Evolutionary conservation across 495 filamentous ascomycete genomes (phyloP).

Genomic region (Penicillium maclennaniae): DNA sequence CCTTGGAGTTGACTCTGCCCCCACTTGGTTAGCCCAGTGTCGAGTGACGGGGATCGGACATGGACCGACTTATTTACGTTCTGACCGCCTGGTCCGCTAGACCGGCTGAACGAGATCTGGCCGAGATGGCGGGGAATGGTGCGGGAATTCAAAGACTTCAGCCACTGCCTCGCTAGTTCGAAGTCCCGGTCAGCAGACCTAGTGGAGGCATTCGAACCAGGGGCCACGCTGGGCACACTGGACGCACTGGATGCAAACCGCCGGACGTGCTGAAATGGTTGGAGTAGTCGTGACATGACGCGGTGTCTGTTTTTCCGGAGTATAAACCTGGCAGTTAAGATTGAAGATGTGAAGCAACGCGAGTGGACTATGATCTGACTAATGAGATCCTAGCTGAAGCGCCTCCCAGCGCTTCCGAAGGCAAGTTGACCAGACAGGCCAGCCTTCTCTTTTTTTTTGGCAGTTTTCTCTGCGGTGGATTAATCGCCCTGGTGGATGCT

Average conservation of each 20-base stretch:
- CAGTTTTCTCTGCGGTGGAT: background rate
- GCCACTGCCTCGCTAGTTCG: conserved; percentile 72
- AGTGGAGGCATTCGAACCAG: background rate
- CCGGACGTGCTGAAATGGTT: background rate
- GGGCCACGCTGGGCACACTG: too few relatives aligned
- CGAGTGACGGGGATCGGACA: conserved; percentile 12
- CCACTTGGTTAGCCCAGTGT: conserved; percentile 8
- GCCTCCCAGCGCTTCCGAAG: background rate
- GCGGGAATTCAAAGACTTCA: conserved; percentile 55
- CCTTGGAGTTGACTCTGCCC: conserved; percentile 85
- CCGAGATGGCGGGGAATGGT: conserved; percentile 63
- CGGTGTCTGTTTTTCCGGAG: background rate
- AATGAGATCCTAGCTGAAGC: conserved; percentile 7
- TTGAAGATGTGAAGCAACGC: background rate
- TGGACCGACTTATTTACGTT: conserved; percentile 89
- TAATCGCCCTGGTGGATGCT: too few relatives aligned
- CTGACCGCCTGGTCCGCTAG: conserved; percentile 91
- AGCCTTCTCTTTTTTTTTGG: background rate
- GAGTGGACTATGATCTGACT: conserved; percentile 6
- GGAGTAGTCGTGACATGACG: background rate
- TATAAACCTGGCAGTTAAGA: background rate
- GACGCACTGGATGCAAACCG: conserved; percentile 14
- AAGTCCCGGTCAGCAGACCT: conserved; percentile 52
- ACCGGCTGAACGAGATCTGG: conserved; percentile 71
- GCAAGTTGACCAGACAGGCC: background rate